phyloP scores from a whole-genome alignment of 352 stramenopile species.

The Globisporangium uncinulatum region DNA sequence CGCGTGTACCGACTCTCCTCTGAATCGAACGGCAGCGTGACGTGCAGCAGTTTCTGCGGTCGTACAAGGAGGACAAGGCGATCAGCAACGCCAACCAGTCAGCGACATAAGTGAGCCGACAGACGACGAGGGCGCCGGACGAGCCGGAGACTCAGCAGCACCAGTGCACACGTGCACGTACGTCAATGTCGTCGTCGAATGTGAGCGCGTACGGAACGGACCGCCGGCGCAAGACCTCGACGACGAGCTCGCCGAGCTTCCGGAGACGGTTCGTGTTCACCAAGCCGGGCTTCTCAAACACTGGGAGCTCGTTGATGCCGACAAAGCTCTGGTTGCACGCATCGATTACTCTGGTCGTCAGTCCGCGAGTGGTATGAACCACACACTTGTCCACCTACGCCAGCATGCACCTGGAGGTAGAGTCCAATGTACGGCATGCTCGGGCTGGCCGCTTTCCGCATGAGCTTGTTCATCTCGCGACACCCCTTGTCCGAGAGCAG shows the following conservation, averaged over 20 bases:
- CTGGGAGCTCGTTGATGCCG: conserved; percentile 72
- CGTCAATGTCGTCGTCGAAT: conserved; percentile 53
- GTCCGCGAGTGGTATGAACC: too few relatives aligned
- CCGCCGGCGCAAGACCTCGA: conserved; percentile 76
- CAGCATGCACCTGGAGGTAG: conserved; percentile 61
- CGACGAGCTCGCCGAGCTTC: conserved; percentile 62
- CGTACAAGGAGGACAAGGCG: too few relatives aligned
- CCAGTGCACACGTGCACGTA: conserved; percentile 19
- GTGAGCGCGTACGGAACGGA: conserved; percentile 59
- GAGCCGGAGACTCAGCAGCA: neutral
- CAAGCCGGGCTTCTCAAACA: conserved; percentile 55
- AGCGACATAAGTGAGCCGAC: neutral
- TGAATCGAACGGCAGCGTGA: conserved; percentile 55
- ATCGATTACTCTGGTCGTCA: neutral
- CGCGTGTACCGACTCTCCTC: conserved; percentile 76
- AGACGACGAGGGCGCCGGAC: neutral
- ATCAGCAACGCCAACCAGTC: neutral
- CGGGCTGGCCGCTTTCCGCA: conserved; percentile 63
- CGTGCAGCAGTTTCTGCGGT: conserved; percentile 57
- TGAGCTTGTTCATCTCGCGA: conserved; percentile 83
- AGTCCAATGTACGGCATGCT: conserved; percentile 86
- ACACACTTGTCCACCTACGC: neutral
- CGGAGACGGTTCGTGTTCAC: conserved; percentile 71
- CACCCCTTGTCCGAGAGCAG: conserved; percentile 75
- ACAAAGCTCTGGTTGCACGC: conserved; percentile 51